Conservation (phyloP, 2,329 filamentous ascomycete species). For the Sclerotinia spermophila region DNA sequence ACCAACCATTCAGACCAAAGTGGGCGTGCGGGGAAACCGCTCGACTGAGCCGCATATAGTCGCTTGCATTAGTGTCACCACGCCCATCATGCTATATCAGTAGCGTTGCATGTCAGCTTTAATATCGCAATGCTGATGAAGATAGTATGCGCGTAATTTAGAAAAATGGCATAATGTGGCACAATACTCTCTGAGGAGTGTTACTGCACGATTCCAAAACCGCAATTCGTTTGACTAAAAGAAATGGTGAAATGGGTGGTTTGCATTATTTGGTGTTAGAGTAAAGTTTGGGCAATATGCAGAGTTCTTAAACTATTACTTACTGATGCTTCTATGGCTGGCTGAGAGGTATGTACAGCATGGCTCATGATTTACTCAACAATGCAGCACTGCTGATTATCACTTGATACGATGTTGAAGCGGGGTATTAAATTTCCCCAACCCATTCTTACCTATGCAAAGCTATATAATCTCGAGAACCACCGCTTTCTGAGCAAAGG, state of each 20-base stretch:
- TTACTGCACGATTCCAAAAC: background rate
- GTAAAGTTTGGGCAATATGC: background rate
- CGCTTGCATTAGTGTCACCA: background rate
- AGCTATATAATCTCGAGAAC: slow-evolving; percentile 14
- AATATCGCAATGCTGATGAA: background rate
- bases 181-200: background rate
- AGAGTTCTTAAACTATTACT: background rate
- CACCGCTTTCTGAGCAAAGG: background rate
- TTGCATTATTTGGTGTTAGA: background rate
- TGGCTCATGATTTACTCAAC: background rate
- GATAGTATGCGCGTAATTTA: background rate
- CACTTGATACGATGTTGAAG: background rate
- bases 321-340: background rate
- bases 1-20: too few species aligned
- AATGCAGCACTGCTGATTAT: background rate
- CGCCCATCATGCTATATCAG: background rate
- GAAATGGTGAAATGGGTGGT: background rate
- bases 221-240: background rate
- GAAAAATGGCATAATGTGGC: background rate
- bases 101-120: background rate
- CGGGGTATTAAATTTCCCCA: background rate
- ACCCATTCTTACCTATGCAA: background rate
- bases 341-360: background rate
- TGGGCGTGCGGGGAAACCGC: background rate
- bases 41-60: background rate